Evolutionary conservation across 768 basidiomycete genomes (phyloP).

Genomic region (Lactifluus subvellereus): DNA sequence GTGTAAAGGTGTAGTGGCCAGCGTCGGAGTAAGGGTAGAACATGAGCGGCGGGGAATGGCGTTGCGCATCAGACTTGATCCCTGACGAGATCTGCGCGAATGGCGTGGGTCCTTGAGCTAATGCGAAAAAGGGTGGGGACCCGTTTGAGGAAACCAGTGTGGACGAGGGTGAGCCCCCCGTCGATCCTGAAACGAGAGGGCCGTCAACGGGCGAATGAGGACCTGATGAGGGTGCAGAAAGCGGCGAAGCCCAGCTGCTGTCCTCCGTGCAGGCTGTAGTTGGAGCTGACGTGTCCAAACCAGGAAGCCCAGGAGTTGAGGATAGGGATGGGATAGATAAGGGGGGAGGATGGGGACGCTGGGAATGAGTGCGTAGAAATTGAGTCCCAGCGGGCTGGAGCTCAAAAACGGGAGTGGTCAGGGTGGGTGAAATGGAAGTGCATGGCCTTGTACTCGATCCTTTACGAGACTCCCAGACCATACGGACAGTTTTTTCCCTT

Average conservation of each 20-base stretch:
- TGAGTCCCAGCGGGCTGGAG: slow-evolving; percentile 11
- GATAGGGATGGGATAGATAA: slow-evolving; percentile 19
- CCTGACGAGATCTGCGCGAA: slow-evolving; percentile 16
- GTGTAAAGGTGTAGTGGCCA: slow-evolving; percentile 22
- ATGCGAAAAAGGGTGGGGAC: slow-evolving; percentile 19
- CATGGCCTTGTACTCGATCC: slow-evolving; percentile 11
- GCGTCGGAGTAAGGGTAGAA: slow-evolving; percentile 19
- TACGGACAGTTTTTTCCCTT: slow-evolving; percentile 53
- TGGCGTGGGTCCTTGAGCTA: slow-evolving; percentile 19
- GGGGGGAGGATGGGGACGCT: slow-evolving; percentile 23
- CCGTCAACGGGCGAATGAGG: slow-evolving; percentile 21
- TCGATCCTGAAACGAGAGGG: slow-evolving; percentile 5
- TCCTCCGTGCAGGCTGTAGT: slow-evolving; percentile 22
- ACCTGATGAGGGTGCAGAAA: slow-evolving; percentile 20
- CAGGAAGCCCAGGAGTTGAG: slow-evolving; percentile 2
- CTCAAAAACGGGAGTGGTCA: slow-evolving; percentile 13
- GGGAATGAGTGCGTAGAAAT: slow-evolving; percentile 13
- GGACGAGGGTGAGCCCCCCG: slow-evolving; percentile 20
- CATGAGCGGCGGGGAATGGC: slow-evolving; percentile 17
- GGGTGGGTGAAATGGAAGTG: slow-evolving; percentile 1
- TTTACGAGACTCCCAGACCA: slow-evolving; percentile 38
- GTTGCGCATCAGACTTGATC: slow-evolving; percentile 6
- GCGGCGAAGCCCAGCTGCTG: slow-evolving; percentile 22
- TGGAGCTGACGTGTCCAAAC: slow-evolving; percentile 18
- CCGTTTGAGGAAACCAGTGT: slow-evolving; percentile 16